These are phyloP conservation scores for Suillus bovinus DNA, from an alignment of 768 basidiomycete genomes.

Conservation along the genomic window DNA sequence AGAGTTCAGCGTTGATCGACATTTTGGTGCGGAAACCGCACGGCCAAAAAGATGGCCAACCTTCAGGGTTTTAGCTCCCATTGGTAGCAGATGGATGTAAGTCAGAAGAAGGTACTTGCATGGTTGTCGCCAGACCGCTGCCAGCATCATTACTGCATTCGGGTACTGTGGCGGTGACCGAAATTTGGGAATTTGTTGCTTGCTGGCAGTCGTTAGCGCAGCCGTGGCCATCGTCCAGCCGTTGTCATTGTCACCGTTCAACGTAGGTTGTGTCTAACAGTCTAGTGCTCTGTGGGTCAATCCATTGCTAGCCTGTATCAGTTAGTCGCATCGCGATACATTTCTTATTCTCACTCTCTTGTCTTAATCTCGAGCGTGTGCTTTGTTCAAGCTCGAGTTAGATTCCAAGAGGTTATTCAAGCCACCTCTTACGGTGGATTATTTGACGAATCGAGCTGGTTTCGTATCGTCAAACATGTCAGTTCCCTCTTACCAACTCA, in stretches of 20 bases:
- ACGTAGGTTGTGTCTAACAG: constrained; percentile 5
- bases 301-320: background rate
- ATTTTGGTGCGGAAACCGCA: constrained; percentile 3
- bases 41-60: background rate
- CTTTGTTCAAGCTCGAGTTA: constrained; percentile 19
- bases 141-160: constrained; percentile 7
- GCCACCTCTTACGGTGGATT: constrained; percentile 13
- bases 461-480: constrained; percentile 48
- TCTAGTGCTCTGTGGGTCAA: background rate
- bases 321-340: constrained; percentile 5
- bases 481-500: constrained; percentile 61
- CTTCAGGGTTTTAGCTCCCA: constrained; percentile 4
- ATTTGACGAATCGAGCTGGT: constrained; percentile 30
- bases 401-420: constrained; percentile 5
- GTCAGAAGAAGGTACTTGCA: constrained; percentile 1
- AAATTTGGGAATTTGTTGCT: constrained; percentile 25
- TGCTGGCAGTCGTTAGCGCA: constrained; percentile 34
- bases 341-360: background rate
- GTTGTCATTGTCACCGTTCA: constrained; percentile 10
- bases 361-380: constrained; percentile 2
- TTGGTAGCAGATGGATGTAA: background rate
- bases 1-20: background rate
- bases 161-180: constrained; percentile 12
- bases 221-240: constrained; percentile 27
- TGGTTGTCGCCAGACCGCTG: background rate